Conservation (phyloP, 768 basidiomycete species). For the Tulasnella sp. region DNA sequence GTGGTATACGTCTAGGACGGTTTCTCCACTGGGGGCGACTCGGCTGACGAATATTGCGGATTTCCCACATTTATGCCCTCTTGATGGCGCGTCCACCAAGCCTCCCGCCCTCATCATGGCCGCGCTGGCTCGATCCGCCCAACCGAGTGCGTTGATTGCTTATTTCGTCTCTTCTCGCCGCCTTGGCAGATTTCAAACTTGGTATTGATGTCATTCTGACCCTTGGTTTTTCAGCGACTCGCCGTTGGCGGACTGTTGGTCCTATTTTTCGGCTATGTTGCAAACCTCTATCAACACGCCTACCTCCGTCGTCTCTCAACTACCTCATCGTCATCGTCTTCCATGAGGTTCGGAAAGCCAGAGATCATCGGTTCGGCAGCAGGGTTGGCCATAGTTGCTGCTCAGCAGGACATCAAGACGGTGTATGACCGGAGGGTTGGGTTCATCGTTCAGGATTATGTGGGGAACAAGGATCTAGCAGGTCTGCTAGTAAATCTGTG, state of each 20-base stretch:
- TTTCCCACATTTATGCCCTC: not conserved
- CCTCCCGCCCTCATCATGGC: not conserved
- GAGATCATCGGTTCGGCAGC: not conserved
- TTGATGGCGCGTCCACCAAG: not conserved
- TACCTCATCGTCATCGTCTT: not conserved
- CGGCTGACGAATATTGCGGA: not conserved
- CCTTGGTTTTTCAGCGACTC: not conserved
- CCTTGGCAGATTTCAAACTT: not conserved
- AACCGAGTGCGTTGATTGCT: not conserved
- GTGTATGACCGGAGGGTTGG: constrained; percentile 12
- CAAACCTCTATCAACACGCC: not conserved
- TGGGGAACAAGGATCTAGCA: not conserved
- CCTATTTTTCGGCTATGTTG: not conserved
- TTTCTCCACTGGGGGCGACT: not conserved
- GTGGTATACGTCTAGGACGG: not conserved
- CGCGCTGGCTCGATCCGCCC: not conserved
- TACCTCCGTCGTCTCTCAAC: not conserved
- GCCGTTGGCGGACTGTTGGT: not conserved
- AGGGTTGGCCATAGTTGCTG: not conserved
- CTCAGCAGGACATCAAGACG: constrained; percentile 11
- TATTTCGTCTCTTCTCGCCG: not conserved
- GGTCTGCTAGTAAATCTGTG: not conserved
- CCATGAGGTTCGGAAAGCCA: not conserved
- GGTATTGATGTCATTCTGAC: not conserved
- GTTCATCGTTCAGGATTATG: constrained; percentile 5